phyloP scores from a whole-genome alignment of 176 grass and related monocot genomes.

The Microstegium vimineum region DNA sequence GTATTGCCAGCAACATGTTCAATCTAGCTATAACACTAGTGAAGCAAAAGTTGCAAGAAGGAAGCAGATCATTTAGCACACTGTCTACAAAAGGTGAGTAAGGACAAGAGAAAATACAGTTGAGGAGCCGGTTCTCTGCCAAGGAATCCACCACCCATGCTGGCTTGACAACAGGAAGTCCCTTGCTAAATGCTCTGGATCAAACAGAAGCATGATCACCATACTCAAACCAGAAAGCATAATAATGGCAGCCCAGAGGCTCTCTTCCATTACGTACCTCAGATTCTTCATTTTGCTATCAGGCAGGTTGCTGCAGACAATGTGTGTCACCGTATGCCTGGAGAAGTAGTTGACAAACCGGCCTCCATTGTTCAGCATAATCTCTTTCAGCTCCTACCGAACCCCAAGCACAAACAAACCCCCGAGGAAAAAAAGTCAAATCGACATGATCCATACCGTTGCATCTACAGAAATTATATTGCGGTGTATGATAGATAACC shows the following conservation, averaged over 20 bases:
- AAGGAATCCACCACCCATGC: slow-evolving; percentile 86
- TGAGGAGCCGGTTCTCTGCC: slow-evolving; percentile 67
- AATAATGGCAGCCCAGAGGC: neutral
- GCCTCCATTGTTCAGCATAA: slow-evolving; percentile 89
- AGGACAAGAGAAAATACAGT: slow-evolving; percentile 48
- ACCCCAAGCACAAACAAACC: neutral
- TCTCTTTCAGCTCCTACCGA: slow-evolving; percentile 75
- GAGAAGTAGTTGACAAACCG: slow-evolving; percentile 91
- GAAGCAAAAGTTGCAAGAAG: neutral
- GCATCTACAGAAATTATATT: neutral
- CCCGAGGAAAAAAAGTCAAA: neutral
- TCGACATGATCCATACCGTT: neutral
- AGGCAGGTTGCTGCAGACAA: slow-evolving; percentile 72
- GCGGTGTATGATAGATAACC: neutral
- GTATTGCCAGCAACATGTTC: neutral
- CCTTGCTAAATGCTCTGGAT: slow-evolving; percentile 71
- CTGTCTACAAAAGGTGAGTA: neutral
- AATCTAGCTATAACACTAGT: neutral
- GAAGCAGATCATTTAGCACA: slow-evolving; percentile 22
- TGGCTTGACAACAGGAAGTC: slow-evolving; percentile 78
- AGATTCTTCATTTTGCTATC: slow-evolving; percentile 83
- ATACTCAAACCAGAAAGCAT: neutral
- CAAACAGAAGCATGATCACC: slow-evolving; percentile 11
- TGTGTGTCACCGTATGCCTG: slow-evolving; percentile 72
- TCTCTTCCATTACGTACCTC: slow-evolving; percentile 38